A percentile compares a stretch with the other conserved stretches of the same genome.
Evolutionary conservation across 768 basidiomycete species (phyloP).

Genomic region (Podaxis rugospora): DNA sequence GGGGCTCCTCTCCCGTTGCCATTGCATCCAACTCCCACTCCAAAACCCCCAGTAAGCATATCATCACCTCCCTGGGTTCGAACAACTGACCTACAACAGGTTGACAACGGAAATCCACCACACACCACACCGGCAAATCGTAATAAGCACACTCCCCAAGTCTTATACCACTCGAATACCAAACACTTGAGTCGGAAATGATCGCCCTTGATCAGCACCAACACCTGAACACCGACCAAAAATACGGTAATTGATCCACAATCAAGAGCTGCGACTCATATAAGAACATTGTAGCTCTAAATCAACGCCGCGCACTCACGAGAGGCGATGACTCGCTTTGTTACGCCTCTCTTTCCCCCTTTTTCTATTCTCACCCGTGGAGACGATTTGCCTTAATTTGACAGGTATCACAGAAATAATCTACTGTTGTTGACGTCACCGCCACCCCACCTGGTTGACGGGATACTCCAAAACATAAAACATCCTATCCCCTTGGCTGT

Average conservation of each 20-base stretch:
- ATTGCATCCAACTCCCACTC: neutral
- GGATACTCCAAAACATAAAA: neutral
- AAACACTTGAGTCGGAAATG: neutral
- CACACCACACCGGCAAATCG: too few relatives aligned
- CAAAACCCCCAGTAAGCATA: neutral
- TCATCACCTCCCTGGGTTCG: neutral
- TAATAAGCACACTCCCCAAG: too few relatives aligned
- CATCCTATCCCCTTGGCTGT: neutral
- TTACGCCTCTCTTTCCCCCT: neutral
- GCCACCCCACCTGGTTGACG: constrained; percentile 19
- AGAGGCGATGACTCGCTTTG: constrained; percentile 1
- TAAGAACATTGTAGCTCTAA: constrained; percentile 1
- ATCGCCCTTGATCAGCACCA: neutral
- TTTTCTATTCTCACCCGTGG: neutral
- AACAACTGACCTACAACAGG: neutral
- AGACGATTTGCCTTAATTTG: neutral
- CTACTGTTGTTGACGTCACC: constrained; percentile 21
- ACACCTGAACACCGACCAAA: neutral
- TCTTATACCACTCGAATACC: neutral
- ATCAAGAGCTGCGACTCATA: neutral
- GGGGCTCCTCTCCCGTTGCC: neutral
- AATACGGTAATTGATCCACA: neutral
- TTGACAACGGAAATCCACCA: neutral
- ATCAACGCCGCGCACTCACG: constrained; percentile 3
- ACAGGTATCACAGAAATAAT: neutral